Percentiles rank a stretch among this genome's conserved stretches.
phyloP scores from a whole-genome alignment of 176 grass and related monocot genomes.

The Tuctoria greenei region DNA sequence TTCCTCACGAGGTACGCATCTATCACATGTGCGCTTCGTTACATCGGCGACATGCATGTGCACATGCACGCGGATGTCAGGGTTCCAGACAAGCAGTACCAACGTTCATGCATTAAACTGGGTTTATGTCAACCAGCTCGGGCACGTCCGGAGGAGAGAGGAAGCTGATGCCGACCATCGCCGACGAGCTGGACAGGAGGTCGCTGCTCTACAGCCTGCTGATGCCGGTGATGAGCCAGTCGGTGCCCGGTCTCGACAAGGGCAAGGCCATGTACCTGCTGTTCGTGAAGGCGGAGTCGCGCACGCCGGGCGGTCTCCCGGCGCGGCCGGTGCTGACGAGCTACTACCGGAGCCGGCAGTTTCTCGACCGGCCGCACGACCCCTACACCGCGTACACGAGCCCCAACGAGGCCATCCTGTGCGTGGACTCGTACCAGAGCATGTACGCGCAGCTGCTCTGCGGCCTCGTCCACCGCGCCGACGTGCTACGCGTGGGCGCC shows the following conservation, averaged over 20 bases:
- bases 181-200: constrained; percentile 73
- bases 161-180: constrained; percentile 96
- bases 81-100: not conserved
- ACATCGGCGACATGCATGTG: not conserved
- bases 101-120: constrained; percentile 11
- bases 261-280: constrained; percentile 96
- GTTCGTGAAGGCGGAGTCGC: constrained; percentile 83
- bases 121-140: constrained; percentile 46
- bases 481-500: constrained; percentile 84
- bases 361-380: constrained; percentile 71
- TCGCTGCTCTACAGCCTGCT: constrained; percentile 78
- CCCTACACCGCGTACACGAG: constrained; percentile 83
- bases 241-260: constrained; percentile 70
- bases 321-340: constrained; percentile 87
- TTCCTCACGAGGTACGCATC: constrained; percentile 85
- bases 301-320: constrained; percentile 72
- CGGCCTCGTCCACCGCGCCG: constrained; percentile 73
- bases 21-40: not conserved
- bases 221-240: constrained; percentile 91
- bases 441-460: constrained; percentile 95
- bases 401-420: constrained; percentile 81
- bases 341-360: constrained; percentile 94
- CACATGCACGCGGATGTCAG: not conserved
- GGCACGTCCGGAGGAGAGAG: constrained; percentile 93
- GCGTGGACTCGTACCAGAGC: constrained; percentile 93